Conservation (phyloP, 2,329 filamentous ascomycete species). For the Ophiocordyceps camponoti-leonardi region DNA sequence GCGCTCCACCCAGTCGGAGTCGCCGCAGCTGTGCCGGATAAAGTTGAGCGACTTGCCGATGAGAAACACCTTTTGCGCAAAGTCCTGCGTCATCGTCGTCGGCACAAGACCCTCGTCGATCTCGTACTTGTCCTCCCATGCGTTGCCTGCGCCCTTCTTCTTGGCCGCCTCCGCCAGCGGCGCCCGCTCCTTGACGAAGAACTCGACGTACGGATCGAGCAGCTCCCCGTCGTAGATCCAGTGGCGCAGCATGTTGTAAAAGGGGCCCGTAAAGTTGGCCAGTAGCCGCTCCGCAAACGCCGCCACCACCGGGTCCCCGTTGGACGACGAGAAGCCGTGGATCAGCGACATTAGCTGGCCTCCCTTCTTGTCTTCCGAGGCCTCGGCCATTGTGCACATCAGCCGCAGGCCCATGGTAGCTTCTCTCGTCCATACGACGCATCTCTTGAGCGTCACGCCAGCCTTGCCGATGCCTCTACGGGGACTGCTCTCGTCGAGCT, state of each 20-base stretch:
- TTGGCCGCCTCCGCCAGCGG: constrained; percentile 17
- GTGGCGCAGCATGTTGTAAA: constrained; percentile 87
- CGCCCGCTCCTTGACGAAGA: constrained; percentile 80
- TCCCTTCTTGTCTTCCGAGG: constrained; percentile 66
- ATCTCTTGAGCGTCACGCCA: constrained; percentile 85
- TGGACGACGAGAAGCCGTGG: constrained; percentile 80
- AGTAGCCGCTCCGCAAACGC: constrained; percentile 84
- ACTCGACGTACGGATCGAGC: constrained; percentile 88
- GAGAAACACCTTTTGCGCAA: constrained; percentile 89
- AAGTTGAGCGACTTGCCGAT: constrained; percentile 98
- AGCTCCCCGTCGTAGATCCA: constrained; percentile 99
- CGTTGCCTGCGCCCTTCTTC: constrained; percentile 57
- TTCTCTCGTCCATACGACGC: constrained; percentile 93
- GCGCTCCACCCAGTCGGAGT: constrained; percentile 85
- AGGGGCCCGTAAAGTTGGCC: constrained; percentile 74
- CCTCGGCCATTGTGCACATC: constrained; percentile 88
- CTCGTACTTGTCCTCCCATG: constrained; percentile 97
- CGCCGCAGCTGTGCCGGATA: constrained; percentile 86
- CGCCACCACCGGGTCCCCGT: constrained; percentile 88
- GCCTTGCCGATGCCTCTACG: constrained; percentile 62
- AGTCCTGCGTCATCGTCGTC: constrained; percentile 81
- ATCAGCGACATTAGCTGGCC: constrained; percentile 89
- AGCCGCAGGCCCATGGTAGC: constrained; percentile 88
- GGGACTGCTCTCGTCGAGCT: constrained; percentile 51
- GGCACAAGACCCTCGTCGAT: constrained; percentile 75